Percentiles rank a stretch among this genome's conserved stretches.
Conservation (phyloP, 805 yeast genomes). For the Jamesozyma spencerorum region DNA sequence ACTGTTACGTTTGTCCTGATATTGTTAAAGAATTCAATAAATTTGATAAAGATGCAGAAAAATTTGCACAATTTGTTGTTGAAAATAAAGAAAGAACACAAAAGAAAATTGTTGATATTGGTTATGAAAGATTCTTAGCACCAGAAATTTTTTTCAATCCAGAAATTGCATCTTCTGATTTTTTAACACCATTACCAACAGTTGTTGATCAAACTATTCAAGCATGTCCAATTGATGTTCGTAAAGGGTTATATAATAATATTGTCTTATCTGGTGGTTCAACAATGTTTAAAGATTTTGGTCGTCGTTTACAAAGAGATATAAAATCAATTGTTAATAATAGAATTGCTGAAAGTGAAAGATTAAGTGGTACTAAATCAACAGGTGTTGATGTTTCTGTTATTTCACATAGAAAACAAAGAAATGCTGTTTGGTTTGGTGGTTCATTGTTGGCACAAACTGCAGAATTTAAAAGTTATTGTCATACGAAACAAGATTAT, state of each 20-base stretch:
- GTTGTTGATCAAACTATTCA: conserved; percentile 94
- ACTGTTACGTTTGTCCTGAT: conserved; percentile 95
- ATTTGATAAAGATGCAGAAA: conserved; percentile 87
- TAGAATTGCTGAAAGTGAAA: conserved; percentile 76
- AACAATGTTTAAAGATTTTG: conserved; percentile 97
- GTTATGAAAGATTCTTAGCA: conserved; percentile 94
- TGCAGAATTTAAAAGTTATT: conserved; percentile 88
- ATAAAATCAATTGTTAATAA: conserved; percentile 78
- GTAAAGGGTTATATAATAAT: conserved; percentile 91
- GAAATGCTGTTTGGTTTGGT: conserved; percentile 99
- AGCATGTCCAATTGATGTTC: conserved; percentile 92
- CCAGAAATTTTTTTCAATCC: conserved; percentile 99
- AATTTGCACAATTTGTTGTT: conserved; percentile 85
- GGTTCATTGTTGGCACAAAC: conserved; percentile 96
- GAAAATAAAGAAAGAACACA: conserved; percentile 65
- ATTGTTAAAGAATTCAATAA: conserved; percentile 92
- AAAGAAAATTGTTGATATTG: conserved; percentile 73
- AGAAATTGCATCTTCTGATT: conserved; percentile 91
- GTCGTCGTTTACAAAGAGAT: conserved; percentile 94
- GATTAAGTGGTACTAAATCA: conserved; percentile 60
- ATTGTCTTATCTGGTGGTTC: conserved; percentile 96
- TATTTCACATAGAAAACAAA: conserved; percentile 91
- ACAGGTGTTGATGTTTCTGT: conserved; percentile 97
- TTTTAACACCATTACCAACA: conserved; percentile 90
- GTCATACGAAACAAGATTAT: conserved; percentile 94